These are phyloP conservation scores for Paramecium caudatum DNA, from an alignment of 73 alveolate species.

Conservation along the genomic window DNA sequence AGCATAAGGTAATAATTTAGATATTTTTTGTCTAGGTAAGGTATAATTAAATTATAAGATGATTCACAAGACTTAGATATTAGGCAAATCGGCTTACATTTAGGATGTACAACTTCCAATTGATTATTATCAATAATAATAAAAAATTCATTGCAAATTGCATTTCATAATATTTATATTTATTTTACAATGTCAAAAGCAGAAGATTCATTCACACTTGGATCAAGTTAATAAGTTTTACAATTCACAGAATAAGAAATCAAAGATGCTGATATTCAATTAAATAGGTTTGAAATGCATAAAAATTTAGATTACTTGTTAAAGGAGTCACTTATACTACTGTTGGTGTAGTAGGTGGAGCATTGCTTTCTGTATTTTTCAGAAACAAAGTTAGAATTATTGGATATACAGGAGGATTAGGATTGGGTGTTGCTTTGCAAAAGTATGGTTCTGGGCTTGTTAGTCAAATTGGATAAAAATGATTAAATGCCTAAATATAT, in stretches of 20 bases:
- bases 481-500: no score
- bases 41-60: constrained; percentile 25
- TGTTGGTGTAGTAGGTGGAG: neutral
- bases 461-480: no score
- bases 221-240: neutral
- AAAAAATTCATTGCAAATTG: neutral
- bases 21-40: constrained; percentile 19
- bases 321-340: neutral
- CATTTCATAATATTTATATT: neutral
- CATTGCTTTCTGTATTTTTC: constrained; percentile 37
- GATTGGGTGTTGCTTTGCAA: constrained; percentile 49
- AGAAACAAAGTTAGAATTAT: constrained; percentile 26
- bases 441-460: constrained; percentile 24
- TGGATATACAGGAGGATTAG: constrained; percentile 37
- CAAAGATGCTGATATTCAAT: constrained; percentile 26
- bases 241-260: constrained; percentile 22
- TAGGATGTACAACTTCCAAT: constrained; percentile 8
- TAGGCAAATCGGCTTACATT: constrained; percentile 67
- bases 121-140: neutral
- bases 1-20: constrained; percentile 12
- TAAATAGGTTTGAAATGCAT: neutral
- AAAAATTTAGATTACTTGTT: constrained; percentile 36
- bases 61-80: constrained; percentile 38
- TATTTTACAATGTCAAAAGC: neutral
- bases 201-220: neutral